Evolutionary conservation across 371 early-diverging fungal species (phyloP).

Genomic region (Syncephalis plumigaleata): DNA sequence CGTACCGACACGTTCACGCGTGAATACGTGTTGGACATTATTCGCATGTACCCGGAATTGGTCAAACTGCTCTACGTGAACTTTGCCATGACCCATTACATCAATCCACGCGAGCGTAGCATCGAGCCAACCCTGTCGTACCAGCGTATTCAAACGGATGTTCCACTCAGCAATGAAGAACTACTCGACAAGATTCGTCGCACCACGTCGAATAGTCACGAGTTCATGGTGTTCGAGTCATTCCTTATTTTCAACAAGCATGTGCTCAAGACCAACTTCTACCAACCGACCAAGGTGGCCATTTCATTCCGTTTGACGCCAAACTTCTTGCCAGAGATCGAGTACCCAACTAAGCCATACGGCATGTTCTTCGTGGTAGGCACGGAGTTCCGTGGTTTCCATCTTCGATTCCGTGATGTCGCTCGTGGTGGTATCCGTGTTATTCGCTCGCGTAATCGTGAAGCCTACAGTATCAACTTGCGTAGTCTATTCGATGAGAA

Average conservation of each 20-base stretch:
- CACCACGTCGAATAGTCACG: conserved; percentile 80
- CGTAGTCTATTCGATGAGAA: conserved; percentile 95
- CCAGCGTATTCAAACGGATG: conserved; percentile 75
- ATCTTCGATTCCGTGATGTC: conserved; percentile 94
- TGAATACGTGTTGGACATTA: conserved; percentile 92
- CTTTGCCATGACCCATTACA: conserved; percentile 90
- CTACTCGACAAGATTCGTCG: conserved; percentile 70
- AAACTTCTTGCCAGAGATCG: conserved; percentile 78
- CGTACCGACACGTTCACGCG: conserved; percentile 96
- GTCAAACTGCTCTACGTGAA: conserved; percentile 83
- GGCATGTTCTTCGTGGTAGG: conserved; percentile 96
- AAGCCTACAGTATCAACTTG: conserved; percentile 92
- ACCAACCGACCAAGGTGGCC: conserved; percentile 97
- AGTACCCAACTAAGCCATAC: conserved; percentile 81
- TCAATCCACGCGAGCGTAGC: conserved; percentile 43
- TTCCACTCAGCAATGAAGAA: conserved; percentile 59
- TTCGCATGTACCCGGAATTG: conserved; percentile 84
- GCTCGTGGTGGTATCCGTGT: conserved; percentile 97
- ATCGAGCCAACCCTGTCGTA: conserved; percentile 70
- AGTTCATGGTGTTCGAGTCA: conserved; percentile 87
- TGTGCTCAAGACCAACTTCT: conserved; percentile 97
- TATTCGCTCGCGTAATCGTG: conserved; percentile 88
- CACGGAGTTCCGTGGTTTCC: conserved; percentile 97
- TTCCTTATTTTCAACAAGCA: conserved; percentile 92
- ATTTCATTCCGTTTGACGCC: conserved; percentile 95